Conservation (phyloP, 73 alveolate genomes). For the Tetrahymena malaccensis region DNA sequence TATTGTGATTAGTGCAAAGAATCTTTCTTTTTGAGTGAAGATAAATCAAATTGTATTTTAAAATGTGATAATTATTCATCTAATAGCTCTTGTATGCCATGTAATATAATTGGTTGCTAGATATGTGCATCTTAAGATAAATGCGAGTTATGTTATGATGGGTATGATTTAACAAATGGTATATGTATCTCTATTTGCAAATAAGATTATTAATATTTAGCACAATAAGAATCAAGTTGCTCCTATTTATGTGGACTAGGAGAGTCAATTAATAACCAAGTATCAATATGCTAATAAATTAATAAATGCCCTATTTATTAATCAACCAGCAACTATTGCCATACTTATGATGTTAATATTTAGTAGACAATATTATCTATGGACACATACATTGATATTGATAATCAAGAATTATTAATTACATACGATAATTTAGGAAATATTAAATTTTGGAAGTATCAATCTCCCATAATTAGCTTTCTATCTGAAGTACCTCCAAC, state of each 20-base stretch:
- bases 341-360: neutral
- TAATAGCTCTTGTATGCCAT: neutral
- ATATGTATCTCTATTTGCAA: neutral
- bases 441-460: neutral
- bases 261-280: neutral
- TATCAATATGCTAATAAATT: too few relatives aligned
- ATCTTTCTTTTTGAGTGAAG: neutral
- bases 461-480: too few relatives aligned
- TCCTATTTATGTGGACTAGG: neutral
- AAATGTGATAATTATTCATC: neutral
- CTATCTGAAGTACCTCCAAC: too few relatives aligned
- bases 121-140: neutral
- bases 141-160: neutral
- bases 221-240: neutral
- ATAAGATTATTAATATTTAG: too few relatives aligned
- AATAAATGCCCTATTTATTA: neutral
- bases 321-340: neutral
- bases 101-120: neutral
- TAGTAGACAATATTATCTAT: neutral
- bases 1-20: neutral
- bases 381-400: neutral
- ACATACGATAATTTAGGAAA: neutral
- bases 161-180: neutral
- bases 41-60: neutral
- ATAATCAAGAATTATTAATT: neutral